These are phyloP conservation scores for Halophytophthora polymorphica DNA, from an alignment of 352 stramenopile genomes.

Conservation along the genomic window DNA sequence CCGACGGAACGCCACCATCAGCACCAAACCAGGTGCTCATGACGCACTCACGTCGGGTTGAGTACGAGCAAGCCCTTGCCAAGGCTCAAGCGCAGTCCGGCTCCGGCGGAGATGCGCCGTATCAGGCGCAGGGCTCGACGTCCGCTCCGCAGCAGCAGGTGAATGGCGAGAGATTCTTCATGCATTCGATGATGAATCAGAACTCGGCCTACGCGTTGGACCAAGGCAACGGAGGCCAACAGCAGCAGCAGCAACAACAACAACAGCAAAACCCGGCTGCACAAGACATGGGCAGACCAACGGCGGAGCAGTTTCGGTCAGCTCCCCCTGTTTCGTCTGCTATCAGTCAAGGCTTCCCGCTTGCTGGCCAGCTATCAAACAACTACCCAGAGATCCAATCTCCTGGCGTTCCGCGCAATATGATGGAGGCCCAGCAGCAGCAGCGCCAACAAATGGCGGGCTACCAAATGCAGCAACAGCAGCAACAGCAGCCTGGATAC, in stretches of 20 bases:
- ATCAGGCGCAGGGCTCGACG: slow-evolving; percentile 3
- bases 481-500: slow-evolving; percentile 28
- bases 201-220: slow-evolving; percentile 20
- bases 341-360: slow-evolving; percentile 17
- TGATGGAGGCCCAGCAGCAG: slow-evolving; percentile 22
- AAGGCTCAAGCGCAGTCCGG: slow-evolving; percentile 21
- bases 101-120: slow-evolving; percentile 1
- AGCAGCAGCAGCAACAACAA: slow-evolving; percentile 15
- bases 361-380: slow-evolving; percentile 3
- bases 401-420: slow-evolving; percentile 12
- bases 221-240: slow-evolving; percentile 7
- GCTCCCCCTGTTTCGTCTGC: slow-evolving; percentile 9
- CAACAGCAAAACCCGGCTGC: slow-evolving; percentile 10
- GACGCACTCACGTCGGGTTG: slow-evolving; percentile 22
- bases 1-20: slow-evolving; percentile 16
- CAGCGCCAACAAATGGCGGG: background rate
- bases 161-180: slow-evolving; percentile 34
- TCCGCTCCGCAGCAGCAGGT: slow-evolving; percentile 15
- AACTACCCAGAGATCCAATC: slow-evolving; percentile 12
- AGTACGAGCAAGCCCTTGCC: slow-evolving; percentile 33
- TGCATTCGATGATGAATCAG: slow-evolving; percentile 35
- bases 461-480: background rate
- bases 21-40: slow-evolving; percentile 13
- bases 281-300: slow-evolving; percentile 14
- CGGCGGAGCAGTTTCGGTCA: slow-evolving; percentile 16